These are phyloP conservation scores for Hysterangium stoloniferum DNA, from an alignment of 768 basidiomycete genomes.

Conservation along the genomic window DNA sequence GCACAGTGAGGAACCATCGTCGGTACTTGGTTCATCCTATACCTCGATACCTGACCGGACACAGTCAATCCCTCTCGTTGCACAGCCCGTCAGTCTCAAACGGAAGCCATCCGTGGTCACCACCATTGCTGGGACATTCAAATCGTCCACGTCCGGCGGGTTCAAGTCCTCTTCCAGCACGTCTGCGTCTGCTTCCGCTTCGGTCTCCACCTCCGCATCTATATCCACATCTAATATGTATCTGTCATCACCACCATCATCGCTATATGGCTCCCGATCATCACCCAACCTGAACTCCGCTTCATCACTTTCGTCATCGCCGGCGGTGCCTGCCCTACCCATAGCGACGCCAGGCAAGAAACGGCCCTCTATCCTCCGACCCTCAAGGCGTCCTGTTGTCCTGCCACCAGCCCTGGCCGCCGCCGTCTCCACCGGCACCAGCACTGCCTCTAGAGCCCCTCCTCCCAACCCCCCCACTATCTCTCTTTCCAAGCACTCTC, in stretches of 20 bases:
- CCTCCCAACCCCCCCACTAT: no score
- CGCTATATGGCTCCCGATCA: constrained; percentile 5
- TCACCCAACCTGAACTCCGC: neutral
- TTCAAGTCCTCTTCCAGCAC: neutral
- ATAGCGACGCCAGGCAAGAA: neutral
- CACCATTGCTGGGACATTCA: neutral
- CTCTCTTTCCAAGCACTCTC: neutral
- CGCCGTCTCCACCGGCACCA: no score
- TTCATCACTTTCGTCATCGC: neutral
- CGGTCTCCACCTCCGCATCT: neutral
- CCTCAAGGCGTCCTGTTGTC: neutral
- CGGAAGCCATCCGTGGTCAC: constrained; percentile 7
- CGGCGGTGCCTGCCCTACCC: constrained; percentile 3
- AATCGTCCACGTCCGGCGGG: constrained; percentile 1
- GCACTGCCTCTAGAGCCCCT: no score
- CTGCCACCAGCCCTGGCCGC: no score
- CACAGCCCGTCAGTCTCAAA: constrained; percentile 1
- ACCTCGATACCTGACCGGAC: neutral
- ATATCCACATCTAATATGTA: neutral
- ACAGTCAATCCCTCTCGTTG: neutral
- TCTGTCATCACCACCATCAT: neutral
- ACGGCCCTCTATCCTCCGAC: constrained; percentile 6
- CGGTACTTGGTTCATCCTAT: neutral
- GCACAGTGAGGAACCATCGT: no score
- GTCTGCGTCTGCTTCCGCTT: neutral